Evolutionary conservation across 306 rosid species (phyloP), one percentile per base, ranked within the genome.

Genomic region (Cercis canadensis): DNA sequence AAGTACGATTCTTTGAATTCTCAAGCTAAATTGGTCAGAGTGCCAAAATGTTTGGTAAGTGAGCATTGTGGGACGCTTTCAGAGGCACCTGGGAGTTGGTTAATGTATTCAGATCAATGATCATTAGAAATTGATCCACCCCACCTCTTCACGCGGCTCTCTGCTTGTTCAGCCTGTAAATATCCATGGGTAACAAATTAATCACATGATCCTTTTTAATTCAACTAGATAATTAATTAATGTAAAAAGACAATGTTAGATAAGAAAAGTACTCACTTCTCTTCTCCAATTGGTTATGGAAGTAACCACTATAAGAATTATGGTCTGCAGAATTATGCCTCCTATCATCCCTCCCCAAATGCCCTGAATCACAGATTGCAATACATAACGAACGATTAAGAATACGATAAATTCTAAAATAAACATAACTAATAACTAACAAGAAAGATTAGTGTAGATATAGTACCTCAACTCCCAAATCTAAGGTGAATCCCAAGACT

Each of bases 331-430:
- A 57, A 15, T 44, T 61, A 85, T 78, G 74, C 97, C 97, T 54
- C 82, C 96, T 45, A 89, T 89, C 92, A 92, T 72, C 56, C 97
- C 97, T 12, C 80, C 43, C 97, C 97, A 89, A 57, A 89, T 89
- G 67, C 96, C 96, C 96, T 92, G 82, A 57, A 56, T 63, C 69
- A 41, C n/a, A n/a, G n/a, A n/a, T n/a, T n/a, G n/a, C n/a, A 49
- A 43, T 21, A 31, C 18, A n/a, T n/a, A 5, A 17, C 4, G 6
- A 29, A 32, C 32, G 9, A 52, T 14, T 3, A 52, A 51, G 11
- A 51, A 51, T n/a, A n/a, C n/a, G n/a, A n/a, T n/a, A n/a, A n/a
- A n/a, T n/a, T n/a, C n/a, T 15, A 60, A 44, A 64, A 21, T 8
- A 19, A 41, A 62, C 63, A 17, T 29, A 6, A 8, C 37, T 32